Base-by-base conservation (phyloP, 2,329 filamentous ascomycete species). In the Hymenotorrendiella dingleyae region DNA sequence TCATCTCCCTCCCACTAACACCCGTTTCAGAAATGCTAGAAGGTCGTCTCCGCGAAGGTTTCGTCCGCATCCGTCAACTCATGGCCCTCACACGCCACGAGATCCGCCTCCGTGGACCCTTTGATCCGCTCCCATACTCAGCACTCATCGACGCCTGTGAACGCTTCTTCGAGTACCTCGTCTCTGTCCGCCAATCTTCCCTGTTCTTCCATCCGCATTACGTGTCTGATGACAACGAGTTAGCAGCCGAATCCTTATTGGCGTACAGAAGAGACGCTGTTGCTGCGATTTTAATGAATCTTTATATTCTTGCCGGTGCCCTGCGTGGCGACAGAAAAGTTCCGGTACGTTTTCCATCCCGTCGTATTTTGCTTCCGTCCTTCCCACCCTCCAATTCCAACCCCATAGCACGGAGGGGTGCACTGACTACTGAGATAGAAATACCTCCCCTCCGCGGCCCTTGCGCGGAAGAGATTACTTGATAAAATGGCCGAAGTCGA, bases 71-170 rank as follows among this genome's bases (percentile, higher is more conserved):
- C 40, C 64, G 75, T 29, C 73, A 80, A 52, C 63, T 80, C 8
- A 58, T 79, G 43, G 73, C 73, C 50, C 65, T 80, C 47, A 78
- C 76, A 0, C 69, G 72, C 14, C 76, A 80, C 52, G 76, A 80
- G 52, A 69, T 78, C 48, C 73, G 76, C 2, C 67, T 80, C 26
- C 70, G 76, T 17, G 74, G 68, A 1, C 72, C 73, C 1, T 80
- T 80, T 49, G 67, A 80, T 42, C 70, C 74, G 1, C 59, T 73
- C 1, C 74, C 75, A 0, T 79, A 78, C 56, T 71, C 70, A 2
- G 74, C 68, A 11, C 68, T 80, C 5, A 73, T 76, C 36, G 70
- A 73, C 48, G 65, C 68, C 6, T 76, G 72, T 42, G 76, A 80
- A 55, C 66, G 67, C 4, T 78, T 80, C 63, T 78, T 79, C 49